phyloP scores from a whole-genome alignment of 2,329 filamentous ascomycete genomes.

The Gaeumannomyces sp. region DNA sequence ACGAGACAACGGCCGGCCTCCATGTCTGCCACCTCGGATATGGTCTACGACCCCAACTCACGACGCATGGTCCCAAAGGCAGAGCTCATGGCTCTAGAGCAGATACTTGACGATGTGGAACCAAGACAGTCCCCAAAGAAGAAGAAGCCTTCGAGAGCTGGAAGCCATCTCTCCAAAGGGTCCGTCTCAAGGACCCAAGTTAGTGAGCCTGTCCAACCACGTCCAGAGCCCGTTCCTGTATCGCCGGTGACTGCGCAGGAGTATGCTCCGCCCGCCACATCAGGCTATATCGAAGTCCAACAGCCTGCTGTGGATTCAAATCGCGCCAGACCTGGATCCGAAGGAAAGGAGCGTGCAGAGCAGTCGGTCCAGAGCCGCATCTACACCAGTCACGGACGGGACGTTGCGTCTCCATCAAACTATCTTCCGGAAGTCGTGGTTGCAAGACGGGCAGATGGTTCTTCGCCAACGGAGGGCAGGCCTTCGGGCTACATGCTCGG shows the following conservation, averaged over 20 bases:
- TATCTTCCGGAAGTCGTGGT: background rate
- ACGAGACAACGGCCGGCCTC: constrained; percentile 21
- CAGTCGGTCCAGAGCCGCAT: background rate
- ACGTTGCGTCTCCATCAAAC: background rate
- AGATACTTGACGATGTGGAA: constrained; percentile 32
- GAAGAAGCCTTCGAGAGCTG: constrained; percentile 13
- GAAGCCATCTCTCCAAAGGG: constrained; percentile 2
- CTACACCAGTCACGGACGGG: background rate
- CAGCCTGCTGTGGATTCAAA: constrained; percentile 6
- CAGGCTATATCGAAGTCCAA: background rate
- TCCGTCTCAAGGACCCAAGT: background rate
- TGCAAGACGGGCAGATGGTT: background rate
- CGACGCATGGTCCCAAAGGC: constrained; percentile 51
- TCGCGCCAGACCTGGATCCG: background rate
- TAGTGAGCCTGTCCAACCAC: background rate
- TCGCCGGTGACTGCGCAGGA: background rate
- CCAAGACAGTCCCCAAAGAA: constrained; percentile 5
- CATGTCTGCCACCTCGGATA: constrained; percentile 29
- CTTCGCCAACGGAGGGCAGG: background rate
- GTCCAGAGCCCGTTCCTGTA: background rate
- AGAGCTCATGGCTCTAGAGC: constrained; percentile 37
- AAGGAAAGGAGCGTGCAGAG: background rate
- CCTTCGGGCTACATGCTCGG: constrained; percentile 13
- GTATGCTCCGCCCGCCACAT: background rate
- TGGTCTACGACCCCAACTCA: constrained; percentile 62